Conservation (phyloP, 2,329 filamentous ascomycete species). For the Zymoseptoria pseudotritici region DNA sequence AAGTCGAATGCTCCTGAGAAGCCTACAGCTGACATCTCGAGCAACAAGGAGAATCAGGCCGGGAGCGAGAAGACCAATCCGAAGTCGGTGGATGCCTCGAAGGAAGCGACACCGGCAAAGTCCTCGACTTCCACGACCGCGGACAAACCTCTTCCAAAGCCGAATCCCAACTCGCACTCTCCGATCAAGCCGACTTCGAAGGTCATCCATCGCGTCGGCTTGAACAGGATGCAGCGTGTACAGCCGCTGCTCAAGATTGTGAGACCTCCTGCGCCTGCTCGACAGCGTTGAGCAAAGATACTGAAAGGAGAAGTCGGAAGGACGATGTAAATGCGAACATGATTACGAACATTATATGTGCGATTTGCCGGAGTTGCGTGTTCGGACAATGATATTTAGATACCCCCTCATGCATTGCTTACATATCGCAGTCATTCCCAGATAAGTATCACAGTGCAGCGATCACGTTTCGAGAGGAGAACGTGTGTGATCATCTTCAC, state of each 20-base stretch:
- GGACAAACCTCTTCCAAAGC: slow-evolving; percentile 5
- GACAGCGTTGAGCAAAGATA: slow-evolving; percentile 1
- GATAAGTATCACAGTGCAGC: too few species aligned
- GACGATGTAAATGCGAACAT: neutral
- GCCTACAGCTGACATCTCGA: neutral
- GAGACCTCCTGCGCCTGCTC: slow-evolving; percentile 10
- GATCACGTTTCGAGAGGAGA: too few species aligned
- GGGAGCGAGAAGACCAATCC: slow-evolving; percentile 2
- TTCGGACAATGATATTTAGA: neutral
- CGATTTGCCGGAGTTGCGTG: neutral
- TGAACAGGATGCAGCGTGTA: slow-evolving; percentile 41
- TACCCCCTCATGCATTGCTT: neutral
- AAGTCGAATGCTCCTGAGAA: slow-evolving; percentile 7
- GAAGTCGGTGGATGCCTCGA: slow-evolving; percentile 4
- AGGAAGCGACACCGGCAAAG: neutral
- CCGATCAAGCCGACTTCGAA: slow-evolving; percentile 21
- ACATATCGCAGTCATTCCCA: neutral
- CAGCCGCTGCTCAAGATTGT: slow-evolving; percentile 34
- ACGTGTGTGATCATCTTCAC: too few species aligned
- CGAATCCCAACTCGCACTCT: slow-evolving; percentile 9
- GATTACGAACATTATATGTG: neutral
- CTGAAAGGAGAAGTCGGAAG: neutral
- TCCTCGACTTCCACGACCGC: slow-evolving; percentile 1
- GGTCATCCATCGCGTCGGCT: slow-evolving; percentile 39
- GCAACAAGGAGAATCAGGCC: neutral